phyloP scores from a whole-genome alignment of 768 basidiomycete genomes.

The Cantharellus anzutake region DNA sequence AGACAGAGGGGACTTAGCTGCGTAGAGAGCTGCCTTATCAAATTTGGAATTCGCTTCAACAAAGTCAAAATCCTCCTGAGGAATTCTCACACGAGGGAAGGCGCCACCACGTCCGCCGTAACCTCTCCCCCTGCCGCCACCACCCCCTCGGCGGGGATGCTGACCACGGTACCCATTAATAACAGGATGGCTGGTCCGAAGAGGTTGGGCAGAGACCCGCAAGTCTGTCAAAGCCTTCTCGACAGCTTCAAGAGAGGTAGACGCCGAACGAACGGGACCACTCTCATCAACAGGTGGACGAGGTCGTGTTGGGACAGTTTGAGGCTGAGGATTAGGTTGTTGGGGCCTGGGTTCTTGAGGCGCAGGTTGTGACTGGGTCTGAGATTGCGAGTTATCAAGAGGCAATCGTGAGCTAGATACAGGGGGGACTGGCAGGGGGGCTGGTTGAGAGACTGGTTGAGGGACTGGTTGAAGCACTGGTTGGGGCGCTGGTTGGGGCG shows the following conservation, averaged over 20 bases:
- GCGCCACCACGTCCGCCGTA: conserved; percentile 14
- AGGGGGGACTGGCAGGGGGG: too few relatives aligned
- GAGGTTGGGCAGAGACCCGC: conserved; percentile 17
- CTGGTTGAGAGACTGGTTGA: too few relatives aligned
- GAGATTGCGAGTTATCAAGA: too few relatives aligned
- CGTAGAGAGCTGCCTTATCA: conserved; percentile 44
- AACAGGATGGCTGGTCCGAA: background rate
- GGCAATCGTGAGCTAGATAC: too few relatives aligned
- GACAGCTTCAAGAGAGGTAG: conserved; percentile 22
- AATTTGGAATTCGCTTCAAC: conserved; percentile 58
- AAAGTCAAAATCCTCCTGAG: conserved; percentile 69
- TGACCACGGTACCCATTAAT: background rate
- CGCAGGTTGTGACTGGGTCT: too few relatives aligned
- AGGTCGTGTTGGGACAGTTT: conserved; percentile 19
- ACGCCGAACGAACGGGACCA: conserved; percentile 7
- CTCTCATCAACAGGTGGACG: conserved; percentile 16
- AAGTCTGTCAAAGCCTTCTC: conserved; percentile 37
- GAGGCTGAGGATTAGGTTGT: background rate
- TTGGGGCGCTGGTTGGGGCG: too few relatives aligned
- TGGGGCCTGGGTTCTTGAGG: too few relatives aligned
- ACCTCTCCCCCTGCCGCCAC: conserved; percentile 22
- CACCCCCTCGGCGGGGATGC: conserved; percentile 4
- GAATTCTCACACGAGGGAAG: conserved; percentile 32
- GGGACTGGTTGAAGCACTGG: too few relatives aligned
- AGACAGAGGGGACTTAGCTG: conserved; percentile 14